These are phyloP conservation scores for Mortierella sp. DNA, from an alignment of 371 early-diverging fungal genomes.

Conservation along the genomic window DNA sequence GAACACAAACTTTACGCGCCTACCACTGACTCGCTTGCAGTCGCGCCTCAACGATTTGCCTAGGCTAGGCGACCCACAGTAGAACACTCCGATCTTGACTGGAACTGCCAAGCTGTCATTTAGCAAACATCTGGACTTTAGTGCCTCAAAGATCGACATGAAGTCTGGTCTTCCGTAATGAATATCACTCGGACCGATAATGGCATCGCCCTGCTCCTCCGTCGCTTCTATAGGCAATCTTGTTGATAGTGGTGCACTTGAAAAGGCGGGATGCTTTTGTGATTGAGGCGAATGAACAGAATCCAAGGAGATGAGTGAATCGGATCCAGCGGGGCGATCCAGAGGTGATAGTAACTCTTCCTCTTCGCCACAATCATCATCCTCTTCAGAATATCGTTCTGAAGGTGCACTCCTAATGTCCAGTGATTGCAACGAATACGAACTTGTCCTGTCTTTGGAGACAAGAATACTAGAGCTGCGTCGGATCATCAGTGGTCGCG, in stretches of 20 bases:
- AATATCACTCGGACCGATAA: conserved; percentile 63
- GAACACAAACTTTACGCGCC: conserved; percentile 27
- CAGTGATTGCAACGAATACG: not conserved
- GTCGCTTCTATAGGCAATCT: conserved; percentile 57
- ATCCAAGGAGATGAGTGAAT: conserved; percentile 29
- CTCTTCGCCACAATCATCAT: conserved; percentile 39
- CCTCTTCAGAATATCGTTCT: conserved; percentile 43
- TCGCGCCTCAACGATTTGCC: conserved; percentile 54
- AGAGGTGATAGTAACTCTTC: conserved; percentile 43
- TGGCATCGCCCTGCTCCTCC: conserved; percentile 59
- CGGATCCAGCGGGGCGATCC: conserved; percentile 17
- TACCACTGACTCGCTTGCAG: conserved; percentile 25
- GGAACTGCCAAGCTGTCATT: not conserved
- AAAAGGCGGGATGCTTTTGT: not conserved
- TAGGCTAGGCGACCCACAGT: conserved; percentile 70
- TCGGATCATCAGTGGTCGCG: not conserved
- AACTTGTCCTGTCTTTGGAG: not conserved
- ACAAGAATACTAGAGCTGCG: conserved; percentile 6
- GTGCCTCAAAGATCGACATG: conserved; percentile 56
- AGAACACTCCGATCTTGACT: conserved; percentile 69
- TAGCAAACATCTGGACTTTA: conserved; percentile 44
- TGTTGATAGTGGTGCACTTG: conserved; percentile 38
- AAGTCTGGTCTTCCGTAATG: conserved; percentile 69
- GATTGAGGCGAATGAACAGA: conserved; percentile 20
- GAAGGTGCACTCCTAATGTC: not conserved